phyloP scores from a whole-genome alignment of 257 asterid species.

The Solanum chilense region DNA sequence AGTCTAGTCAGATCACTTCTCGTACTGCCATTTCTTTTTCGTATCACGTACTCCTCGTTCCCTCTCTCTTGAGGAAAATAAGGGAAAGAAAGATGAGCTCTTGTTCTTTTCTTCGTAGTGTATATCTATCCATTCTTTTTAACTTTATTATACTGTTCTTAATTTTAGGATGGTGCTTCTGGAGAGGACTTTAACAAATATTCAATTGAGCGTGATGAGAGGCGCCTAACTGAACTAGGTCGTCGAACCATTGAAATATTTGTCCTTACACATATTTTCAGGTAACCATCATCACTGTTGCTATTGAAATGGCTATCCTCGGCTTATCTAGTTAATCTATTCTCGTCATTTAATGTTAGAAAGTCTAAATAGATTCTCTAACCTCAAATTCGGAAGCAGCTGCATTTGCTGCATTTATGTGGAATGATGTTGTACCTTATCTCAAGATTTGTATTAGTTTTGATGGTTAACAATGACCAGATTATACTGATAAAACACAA shows the following conservation, averaged over 20 bases:
- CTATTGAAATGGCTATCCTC: neutral
- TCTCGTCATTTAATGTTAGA: neutral
- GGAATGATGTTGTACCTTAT: neutral
- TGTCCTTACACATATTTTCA: constrained; percentile 75
- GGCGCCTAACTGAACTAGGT: constrained; percentile 90
- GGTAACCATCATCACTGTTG: constrained; percentile 24
- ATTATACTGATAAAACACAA: neutral
- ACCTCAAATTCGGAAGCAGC: neutral
- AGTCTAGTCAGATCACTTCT: neutral
- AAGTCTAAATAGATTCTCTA: neutral
- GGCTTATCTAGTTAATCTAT: neutral
- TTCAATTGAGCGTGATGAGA: constrained; percentile 74
- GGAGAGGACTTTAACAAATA: constrained; percentile 81
- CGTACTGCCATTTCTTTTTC: neutral
- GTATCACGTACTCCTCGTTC: neutral
- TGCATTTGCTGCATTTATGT: neutral
- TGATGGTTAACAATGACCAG: neutral
- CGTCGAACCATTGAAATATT: constrained; percentile 91
- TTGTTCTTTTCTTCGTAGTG: neutral
- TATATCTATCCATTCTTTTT: neutral
- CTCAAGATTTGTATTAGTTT: neutral
- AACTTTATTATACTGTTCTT: constrained; percentile 9
- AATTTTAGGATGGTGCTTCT: constrained; percentile 58
- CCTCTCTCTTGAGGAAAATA: neutral
- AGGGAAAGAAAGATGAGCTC: neutral